Evolutionary conservation across 441 rosid species (phyloP).

Genomic region (Eruca vesicaria): DNA sequence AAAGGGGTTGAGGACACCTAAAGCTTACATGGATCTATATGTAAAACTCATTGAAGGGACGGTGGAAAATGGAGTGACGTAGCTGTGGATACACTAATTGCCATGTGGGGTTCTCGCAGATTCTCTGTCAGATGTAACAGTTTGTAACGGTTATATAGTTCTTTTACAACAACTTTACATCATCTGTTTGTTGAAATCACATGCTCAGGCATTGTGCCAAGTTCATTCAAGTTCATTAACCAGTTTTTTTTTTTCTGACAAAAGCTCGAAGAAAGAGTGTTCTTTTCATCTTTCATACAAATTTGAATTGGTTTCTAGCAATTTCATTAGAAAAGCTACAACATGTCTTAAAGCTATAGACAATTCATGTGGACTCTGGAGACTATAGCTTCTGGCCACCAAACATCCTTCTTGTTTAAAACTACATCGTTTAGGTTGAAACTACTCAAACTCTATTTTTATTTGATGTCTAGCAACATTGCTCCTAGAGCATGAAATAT

Average conservation of each 20-base stretch:
- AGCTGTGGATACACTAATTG: neutral
- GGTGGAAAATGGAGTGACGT: neutral
- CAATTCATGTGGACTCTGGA: constrained; percentile 38
- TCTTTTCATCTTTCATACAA: constrained; percentile 1
- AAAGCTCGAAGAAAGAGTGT: constrained; percentile 17
- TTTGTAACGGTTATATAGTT: neutral
- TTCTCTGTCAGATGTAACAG: neutral
- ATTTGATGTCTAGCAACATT: too few relatives aligned
- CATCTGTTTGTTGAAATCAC: neutral
- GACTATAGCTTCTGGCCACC: too few relatives aligned
- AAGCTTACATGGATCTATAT: neutral
- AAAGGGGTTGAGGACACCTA: neutral
- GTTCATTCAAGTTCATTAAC: constrained; percentile 18
- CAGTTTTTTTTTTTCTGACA: constrained; percentile 4
- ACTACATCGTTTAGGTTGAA: too few relatives aligned
- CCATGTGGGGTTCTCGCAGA: neutral
- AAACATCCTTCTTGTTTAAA: too few relatives aligned
- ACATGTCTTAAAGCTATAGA: constrained; percentile 16
- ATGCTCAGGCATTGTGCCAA: neutral
- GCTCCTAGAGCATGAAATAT: too few relatives aligned
- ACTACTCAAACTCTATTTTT: too few relatives aligned
- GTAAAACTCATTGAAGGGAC: neutral
- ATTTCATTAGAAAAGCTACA: constrained; percentile 31
- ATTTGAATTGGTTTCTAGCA: constrained; percentile 9
- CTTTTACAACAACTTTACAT: neutral